Evolutionary conservation across 139 green algal species (phyloP).

Genomic region (Chlorella sp.): DNA sequence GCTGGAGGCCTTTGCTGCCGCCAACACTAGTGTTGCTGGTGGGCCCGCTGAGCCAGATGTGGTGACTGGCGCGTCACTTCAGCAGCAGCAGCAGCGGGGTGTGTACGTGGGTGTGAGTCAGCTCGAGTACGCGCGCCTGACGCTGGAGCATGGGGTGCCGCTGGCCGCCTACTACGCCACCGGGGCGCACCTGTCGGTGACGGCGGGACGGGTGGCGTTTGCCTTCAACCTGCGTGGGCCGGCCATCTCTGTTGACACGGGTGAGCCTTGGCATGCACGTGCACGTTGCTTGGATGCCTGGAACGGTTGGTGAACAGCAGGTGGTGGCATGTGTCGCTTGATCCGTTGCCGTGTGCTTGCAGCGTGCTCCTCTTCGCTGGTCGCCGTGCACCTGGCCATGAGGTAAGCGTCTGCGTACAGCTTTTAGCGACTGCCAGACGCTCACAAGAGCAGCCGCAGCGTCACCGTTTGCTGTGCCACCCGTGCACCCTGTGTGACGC

Average conservation of each 20-base stretch:
- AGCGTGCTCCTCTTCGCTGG: conserved; percentile 68
- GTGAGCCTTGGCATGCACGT: neutral
- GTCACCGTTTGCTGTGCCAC: neutral
- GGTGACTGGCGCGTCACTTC: neutral
- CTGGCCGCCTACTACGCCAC: conserved; percentile 57
- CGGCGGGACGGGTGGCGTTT: conserved; percentile 69
- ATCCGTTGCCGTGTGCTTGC: neutral
- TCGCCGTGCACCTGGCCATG: conserved; percentile 46
- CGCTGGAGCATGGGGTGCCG: conserved; percentile 27
- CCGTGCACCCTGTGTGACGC: neutral
- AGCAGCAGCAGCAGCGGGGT: conserved; percentile 73
- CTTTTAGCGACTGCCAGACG: too few species aligned
- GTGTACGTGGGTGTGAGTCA: conserved; percentile 70
- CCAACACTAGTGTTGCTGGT: too few species aligned
- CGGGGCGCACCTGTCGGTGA: conserved; percentile 50
- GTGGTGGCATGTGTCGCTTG: neutral
- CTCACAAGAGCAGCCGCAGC: too few species aligned
- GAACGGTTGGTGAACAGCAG: neutral
- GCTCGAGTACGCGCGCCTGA: conserved; percentile 65
- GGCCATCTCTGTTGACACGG: conserved; percentile 69
- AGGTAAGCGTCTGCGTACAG: too few species aligned
- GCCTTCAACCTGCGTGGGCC: conserved; percentile 70
- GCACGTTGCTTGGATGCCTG: neutral
- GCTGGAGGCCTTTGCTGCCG: conserved; percentile 26
- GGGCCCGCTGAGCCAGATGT: too few species aligned